Evolutionary conservation across 129 eudicot genomes (phyloP).

Genomic region (Flaveria sonorensis): DNA sequence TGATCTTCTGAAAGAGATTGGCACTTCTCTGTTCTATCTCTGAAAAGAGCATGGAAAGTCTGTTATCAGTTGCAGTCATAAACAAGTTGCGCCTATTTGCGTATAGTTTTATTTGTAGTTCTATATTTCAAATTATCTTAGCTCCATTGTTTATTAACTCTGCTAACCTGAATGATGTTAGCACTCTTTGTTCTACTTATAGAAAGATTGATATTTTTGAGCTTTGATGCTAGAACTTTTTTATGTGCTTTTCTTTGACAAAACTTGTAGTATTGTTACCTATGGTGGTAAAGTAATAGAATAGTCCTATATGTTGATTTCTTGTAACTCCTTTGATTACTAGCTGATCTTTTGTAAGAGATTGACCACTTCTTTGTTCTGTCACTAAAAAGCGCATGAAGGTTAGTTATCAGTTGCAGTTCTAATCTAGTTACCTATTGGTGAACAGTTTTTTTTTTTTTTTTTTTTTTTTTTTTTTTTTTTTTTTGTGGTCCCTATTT

Average conservation of each 20-base stretch:
- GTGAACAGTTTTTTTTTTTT: background rate
- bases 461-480: background rate
- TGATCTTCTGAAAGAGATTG: slow-evolving; percentile 2
- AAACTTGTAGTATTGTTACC: background rate
- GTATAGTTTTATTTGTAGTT: background rate
- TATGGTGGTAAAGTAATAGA: background rate
- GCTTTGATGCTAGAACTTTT: background rate
- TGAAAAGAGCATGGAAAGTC: slow-evolving; percentile 59
- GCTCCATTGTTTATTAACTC: background rate
- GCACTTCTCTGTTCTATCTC: background rate
- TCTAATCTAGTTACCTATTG: slow-evolving; percentile 8
- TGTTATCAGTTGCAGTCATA: slow-evolving; percentile 10
- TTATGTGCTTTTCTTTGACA: background rate
- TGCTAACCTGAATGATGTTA: slow-evolving; percentile 1
- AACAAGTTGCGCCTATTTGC: background rate
- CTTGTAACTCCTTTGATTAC: background rate
- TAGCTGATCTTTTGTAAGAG: slow-evolving; percentile 1
- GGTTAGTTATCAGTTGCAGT: slow-evolving; percentile 43
- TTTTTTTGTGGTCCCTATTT: background rate
- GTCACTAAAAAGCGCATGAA: slow-evolving; percentile 51
- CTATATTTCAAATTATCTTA: background rate
- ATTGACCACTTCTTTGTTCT: background rate
- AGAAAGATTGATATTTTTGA: background rate
- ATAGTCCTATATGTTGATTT: background rate
- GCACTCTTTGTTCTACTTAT: background rate